Evolutionary conservation across 371 early-diverging fungal species (phyloP).

Genomic region (Zopfochytrium polystomum): DNA sequence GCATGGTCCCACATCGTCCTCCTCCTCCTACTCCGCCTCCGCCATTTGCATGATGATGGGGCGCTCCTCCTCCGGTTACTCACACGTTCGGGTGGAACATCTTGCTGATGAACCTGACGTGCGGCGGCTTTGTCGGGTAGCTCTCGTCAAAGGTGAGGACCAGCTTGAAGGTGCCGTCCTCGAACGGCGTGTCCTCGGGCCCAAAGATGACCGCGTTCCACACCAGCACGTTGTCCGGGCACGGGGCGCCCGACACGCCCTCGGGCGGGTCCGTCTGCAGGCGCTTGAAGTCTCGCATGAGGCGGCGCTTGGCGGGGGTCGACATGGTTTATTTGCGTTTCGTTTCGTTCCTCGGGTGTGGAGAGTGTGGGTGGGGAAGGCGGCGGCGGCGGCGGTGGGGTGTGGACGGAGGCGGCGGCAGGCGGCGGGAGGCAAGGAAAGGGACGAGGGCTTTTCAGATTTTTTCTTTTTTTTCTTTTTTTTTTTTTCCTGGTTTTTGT

Average conservation of each 20-base stretch:
- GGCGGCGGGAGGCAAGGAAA: no score
- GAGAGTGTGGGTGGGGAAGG: no score
- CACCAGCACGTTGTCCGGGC: constrained; percentile 82
- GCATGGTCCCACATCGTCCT: no score
- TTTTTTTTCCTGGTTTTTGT: no score
- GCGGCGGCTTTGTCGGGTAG: constrained; percentile 98
- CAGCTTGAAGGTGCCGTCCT: constrained; percentile 98
- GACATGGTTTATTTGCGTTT: no score
- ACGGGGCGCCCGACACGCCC: constrained; percentile 85
- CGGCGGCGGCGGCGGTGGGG: no score
- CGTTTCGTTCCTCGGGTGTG: no score
- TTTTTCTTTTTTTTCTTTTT: no score
- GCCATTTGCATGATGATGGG: constrained; percentile 8
- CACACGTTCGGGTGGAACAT: constrained; percentile 99
- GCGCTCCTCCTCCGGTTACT: not conserved
- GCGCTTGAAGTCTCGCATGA: constrained; percentile 91
- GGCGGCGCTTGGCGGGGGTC: constrained; percentile 59
- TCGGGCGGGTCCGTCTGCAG: constrained; percentile 94
- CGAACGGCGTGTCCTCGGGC: constrained; percentile 94
- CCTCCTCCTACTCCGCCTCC: no score
- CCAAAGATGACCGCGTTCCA: constrained; percentile 98
- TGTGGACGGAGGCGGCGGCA: no score
- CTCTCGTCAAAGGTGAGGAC: constrained; percentile 94
- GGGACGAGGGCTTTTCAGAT: no score
- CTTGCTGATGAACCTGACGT: constrained; percentile 91